Percentiles rank a stretch among this genome's conserved stretches.
phyloP scores from a whole-genome alignment of 2,329 filamentous ascomycete species.

The Ophiostoma quercus region DNA sequence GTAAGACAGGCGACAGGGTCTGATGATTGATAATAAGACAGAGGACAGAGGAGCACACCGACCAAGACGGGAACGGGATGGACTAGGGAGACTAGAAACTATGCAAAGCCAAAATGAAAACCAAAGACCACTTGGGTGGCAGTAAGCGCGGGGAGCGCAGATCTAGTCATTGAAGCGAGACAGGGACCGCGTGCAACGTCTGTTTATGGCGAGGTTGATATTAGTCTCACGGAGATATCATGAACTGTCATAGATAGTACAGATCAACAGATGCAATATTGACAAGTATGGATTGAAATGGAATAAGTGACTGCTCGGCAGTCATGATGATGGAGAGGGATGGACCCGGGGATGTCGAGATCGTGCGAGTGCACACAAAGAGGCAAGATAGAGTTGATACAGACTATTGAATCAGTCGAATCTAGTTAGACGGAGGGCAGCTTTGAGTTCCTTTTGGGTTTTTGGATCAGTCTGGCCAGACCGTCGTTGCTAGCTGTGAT shows the following conservation, averaged over 20 bases:
- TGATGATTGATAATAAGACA: neutral
- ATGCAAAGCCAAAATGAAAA: neutral
- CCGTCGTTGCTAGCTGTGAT: neutral
- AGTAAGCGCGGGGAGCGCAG: constrained; percentile 3
- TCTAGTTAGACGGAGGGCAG: neutral
- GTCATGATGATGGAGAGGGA: neutral
- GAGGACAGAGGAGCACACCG: neutral
- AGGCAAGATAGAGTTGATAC: neutral
- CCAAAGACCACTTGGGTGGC: neutral
- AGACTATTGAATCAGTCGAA: neutral
- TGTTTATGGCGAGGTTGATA: neutral
- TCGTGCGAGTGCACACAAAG: neutral
- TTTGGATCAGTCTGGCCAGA: constrained; percentile 6
- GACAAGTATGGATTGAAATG: neutral
- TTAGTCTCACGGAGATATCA: neutral
- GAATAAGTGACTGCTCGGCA: neutral
- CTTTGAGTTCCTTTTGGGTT: no score
- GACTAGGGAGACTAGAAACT: neutral
- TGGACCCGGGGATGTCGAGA: neutral
- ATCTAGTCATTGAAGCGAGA: neutral
- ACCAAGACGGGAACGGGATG: no score
- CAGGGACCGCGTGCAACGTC: neutral
- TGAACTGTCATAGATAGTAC: neutral
- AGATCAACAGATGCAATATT: neutral
- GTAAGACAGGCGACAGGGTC: constrained; percentile 5